phyloP scores from a whole-genome alignment of 1,284 basidiomycete genomes.

The Sanghuangporus sanghuang region DNA sequence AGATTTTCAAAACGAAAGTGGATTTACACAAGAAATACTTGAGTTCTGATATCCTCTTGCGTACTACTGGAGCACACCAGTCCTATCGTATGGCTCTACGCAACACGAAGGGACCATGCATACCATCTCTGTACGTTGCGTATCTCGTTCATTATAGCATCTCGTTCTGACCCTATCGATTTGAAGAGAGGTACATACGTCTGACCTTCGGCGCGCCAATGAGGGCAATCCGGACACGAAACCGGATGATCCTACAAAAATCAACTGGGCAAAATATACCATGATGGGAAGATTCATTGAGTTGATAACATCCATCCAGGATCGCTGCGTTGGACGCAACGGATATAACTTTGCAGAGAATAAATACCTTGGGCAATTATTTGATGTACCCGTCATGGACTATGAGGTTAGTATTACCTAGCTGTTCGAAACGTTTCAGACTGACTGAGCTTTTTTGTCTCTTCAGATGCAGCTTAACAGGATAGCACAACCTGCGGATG shows the following conservation, averaged over 20 bases:
- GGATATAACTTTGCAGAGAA: constrained; percentile 57
- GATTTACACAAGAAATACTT: constrained; percentile 64
- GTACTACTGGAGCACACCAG: constrained; percentile 66
- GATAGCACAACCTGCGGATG: constrained; percentile 7
- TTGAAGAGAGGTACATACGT: constrained; percentile 75
- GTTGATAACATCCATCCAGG: constrained; percentile 63
- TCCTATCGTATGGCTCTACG: constrained; percentile 75
- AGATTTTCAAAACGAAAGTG: constrained; percentile 55
- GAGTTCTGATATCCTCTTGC: constrained; percentile 73
- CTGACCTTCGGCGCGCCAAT: constrained; percentile 71
- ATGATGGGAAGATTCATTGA: constrained; percentile 77
- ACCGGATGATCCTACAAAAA: constrained; percentile 52
- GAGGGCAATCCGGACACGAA: constrained; percentile 70
- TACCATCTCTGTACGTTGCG: constrained; percentile 66
- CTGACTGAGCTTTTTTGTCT: not conserved
- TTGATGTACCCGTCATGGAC: constrained; percentile 52
- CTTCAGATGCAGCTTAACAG: constrained; percentile 13
- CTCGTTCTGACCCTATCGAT: not conserved
- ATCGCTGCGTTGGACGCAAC: constrained; percentile 53
- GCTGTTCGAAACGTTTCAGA: not conserved
- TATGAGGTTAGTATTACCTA: constrained; percentile 40
- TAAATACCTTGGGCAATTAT: constrained; percentile 43
- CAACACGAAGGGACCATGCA: constrained; percentile 76
- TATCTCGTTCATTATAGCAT: constrained; percentile 9
- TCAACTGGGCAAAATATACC: constrained; percentile 84